Percentiles rank a stretch among this genome's conserved stretches.
These are phyloP conservation scores for Pleurotus tuoliensis DNA, from an alignment of 768 basidiomycete species.

Conservation along the genomic window DNA sequence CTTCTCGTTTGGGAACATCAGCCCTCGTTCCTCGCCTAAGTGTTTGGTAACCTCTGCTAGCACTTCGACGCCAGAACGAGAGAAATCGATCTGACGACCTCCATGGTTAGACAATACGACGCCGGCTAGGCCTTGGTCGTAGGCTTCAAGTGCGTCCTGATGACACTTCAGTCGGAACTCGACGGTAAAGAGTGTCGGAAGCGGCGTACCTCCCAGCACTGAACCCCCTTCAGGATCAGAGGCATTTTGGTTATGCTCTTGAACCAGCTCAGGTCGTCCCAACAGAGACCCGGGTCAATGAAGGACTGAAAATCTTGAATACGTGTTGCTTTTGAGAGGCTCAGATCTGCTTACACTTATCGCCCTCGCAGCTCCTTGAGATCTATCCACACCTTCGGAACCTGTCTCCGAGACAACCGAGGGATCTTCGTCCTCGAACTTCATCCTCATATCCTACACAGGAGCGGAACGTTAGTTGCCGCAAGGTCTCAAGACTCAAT, in stretches of 20 bases:
- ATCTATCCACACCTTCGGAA: conserved; percentile 61
- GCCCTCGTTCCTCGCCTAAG: conserved; percentile 55
- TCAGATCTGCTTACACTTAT: conserved; percentile 61
- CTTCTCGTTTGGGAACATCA: conserved; percentile 65
- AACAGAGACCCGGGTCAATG: conserved; percentile 87
- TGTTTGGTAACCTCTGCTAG: conserved; percentile 79
- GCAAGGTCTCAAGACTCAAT: not conserved
- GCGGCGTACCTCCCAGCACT: conserved; percentile 66
- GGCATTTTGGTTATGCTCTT: conserved; percentile 84
- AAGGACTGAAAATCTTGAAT: conserved; percentile 57
- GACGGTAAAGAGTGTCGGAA: not conserved
- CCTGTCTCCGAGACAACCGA: conserved; percentile 49
- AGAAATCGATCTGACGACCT: conserved; percentile 73
- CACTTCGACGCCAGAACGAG: conserved; percentile 88
- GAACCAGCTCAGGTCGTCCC: conserved; percentile 85
- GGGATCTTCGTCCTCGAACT: conserved; percentile 73
- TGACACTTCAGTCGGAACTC: not conserved
- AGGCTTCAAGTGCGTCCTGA: conserved; percentile 81
- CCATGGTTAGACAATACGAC: conserved; percentile 89
- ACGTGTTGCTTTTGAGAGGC: not conserved
- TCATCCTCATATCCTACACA: conserved; percentile 87
- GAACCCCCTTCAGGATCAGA: conserved; percentile 85
- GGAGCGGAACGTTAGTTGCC: not conserved
- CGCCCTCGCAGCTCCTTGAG: conserved; percentile 90
- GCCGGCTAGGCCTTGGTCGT: conserved; percentile 68